phyloP scores from a whole-genome alignment of 768 basidiomycete genomes.

The Suillus subluteus region DNA sequence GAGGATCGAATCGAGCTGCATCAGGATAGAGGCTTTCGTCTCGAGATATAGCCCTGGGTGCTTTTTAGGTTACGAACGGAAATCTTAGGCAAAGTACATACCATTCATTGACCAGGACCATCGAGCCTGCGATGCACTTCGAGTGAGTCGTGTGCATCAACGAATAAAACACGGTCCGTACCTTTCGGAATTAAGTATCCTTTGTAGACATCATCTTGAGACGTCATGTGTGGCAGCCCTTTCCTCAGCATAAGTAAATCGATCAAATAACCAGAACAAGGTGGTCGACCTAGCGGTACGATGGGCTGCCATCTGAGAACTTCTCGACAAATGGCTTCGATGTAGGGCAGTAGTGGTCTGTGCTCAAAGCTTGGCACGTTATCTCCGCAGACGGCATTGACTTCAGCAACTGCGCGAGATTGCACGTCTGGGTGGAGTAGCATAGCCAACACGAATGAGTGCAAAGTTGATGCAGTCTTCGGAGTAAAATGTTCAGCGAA shows the following conservation, averaged over 20 bases:
- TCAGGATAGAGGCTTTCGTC: background rate
- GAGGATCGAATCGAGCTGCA: conserved; percentile 5
- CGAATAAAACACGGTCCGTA: background rate
- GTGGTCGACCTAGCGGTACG: conserved; percentile 16
- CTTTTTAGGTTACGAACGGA: background rate
- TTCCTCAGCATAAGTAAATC: background rate
- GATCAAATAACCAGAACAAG: background rate
- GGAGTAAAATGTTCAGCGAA: background rate
- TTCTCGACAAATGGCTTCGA: conserved; percentile 30
- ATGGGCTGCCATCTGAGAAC: conserved; percentile 25
- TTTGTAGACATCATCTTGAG: conserved; percentile 21
- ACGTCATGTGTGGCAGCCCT: conserved; percentile 19
- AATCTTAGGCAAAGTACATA: background rate
- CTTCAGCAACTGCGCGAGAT: conserved; percentile 27
- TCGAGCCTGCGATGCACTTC: background rate
- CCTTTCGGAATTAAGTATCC: conserved; percentile 27
- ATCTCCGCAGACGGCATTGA: conserved; percentile 28
- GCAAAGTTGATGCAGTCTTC: conserved; percentile 20
- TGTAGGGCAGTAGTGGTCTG: conserved; percentile 26
- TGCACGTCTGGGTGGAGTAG: conserved; percentile 31
- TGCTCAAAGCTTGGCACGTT: conserved; percentile 32
- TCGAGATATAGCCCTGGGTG: background rate
- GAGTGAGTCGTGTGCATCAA: background rate
- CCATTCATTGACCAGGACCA: background rate
- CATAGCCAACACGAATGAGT: conserved; percentile 31